A percentile compares a stretch with the other conserved stretches of the same genome.
phyloP scores from a whole-genome alignment of 768 basidiomycete genomes.

The Naganishia vishniacii region DNA sequence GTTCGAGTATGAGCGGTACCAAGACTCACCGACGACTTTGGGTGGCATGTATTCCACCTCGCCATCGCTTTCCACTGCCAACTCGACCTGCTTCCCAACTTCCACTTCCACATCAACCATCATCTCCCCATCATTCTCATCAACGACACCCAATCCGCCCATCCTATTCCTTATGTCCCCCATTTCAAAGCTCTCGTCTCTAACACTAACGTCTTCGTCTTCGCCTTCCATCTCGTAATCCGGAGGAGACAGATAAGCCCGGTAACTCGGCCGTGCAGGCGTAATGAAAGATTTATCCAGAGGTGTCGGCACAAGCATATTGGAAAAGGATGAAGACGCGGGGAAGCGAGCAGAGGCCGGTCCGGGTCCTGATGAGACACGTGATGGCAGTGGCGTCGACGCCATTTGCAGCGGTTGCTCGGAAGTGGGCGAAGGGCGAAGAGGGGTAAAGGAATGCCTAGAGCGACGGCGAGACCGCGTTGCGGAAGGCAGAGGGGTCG shows the following conservation, averaged over 20 bases:
- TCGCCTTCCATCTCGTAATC: constrained; percentile 17
- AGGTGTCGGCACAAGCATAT: constrained; percentile 1
- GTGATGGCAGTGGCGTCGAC: background rate
- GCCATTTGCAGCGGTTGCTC: background rate
- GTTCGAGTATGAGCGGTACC: background rate
- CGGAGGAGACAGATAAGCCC: constrained; percentile 11
- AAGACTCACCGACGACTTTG: constrained; percentile 10
- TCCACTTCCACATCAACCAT: constrained; percentile 26
- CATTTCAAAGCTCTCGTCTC: constrained; percentile 19
- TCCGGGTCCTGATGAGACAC: background rate
- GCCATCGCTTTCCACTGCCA: constrained; percentile 8
- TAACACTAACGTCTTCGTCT: constrained; percentile 7
- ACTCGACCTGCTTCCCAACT: constrained; percentile 26
- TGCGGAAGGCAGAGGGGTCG: constrained; percentile 9
- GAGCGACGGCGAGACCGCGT: constrained; percentile 12
- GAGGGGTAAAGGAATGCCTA: constrained; percentile 3
- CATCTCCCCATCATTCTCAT: constrained; percentile 46
- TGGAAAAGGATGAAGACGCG: background rate
- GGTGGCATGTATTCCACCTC: constrained; percentile 20
- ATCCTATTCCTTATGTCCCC: constrained; percentile 6
- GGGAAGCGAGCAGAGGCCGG: background rate
- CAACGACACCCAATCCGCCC: constrained; percentile 36
- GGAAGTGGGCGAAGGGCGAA: background rate
- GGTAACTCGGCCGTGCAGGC: constrained; percentile 14
- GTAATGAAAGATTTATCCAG: constrained; percentile 17